Evolutionary conservation across 1,284 basidiomycete species (phyloP).

Genomic region (Papiliotrema nemorosa): DNA sequence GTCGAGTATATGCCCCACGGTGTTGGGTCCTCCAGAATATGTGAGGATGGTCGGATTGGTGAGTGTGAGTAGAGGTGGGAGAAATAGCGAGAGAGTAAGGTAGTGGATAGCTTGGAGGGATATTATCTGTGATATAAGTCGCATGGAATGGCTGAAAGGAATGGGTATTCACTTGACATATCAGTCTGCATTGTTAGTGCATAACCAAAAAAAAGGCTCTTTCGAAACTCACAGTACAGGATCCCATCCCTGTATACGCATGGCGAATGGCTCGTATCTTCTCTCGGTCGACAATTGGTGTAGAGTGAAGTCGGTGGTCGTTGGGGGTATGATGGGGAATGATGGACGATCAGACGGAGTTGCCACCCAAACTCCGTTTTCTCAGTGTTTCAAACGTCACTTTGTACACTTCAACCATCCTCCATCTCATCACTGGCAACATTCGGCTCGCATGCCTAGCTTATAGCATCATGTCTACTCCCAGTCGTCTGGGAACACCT

Average conservation of each 20-base stretch:
- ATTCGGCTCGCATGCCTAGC: background rate
- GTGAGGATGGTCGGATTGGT: conserved; percentile 68
- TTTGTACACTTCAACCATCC: background rate
- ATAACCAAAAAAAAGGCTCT: background rate
- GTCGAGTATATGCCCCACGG: conserved; percentile 67
- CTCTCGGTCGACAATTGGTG: background rate
- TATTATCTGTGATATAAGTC: conserved; percentile 74
- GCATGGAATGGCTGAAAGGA: conserved; percentile 38
- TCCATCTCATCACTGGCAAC: background rate
- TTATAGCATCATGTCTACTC: conserved; percentile 1
- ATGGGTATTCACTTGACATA: conserved; percentile 42
- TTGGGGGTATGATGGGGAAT: background rate
- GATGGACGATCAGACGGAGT: background rate
- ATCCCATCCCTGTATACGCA: conserved; percentile 51
- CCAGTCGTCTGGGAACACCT: background rate
- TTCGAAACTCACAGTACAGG: conserved; percentile 43
- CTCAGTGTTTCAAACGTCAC: background rate
- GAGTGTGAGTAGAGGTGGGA: conserved; percentile 77
- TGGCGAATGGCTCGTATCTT: conserved; percentile 5
- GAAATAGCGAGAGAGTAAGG: conserved; percentile 72
- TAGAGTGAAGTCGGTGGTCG: background rate
- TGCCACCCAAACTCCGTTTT: background rate
- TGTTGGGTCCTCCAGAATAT: conserved; percentile 62
- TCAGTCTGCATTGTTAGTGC: conserved; percentile 38
- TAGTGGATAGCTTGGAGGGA: conserved; percentile 91